Conservation (phyloP, 371 early-diverging fungal genomes). For the Mortierella sp. region DNA sequence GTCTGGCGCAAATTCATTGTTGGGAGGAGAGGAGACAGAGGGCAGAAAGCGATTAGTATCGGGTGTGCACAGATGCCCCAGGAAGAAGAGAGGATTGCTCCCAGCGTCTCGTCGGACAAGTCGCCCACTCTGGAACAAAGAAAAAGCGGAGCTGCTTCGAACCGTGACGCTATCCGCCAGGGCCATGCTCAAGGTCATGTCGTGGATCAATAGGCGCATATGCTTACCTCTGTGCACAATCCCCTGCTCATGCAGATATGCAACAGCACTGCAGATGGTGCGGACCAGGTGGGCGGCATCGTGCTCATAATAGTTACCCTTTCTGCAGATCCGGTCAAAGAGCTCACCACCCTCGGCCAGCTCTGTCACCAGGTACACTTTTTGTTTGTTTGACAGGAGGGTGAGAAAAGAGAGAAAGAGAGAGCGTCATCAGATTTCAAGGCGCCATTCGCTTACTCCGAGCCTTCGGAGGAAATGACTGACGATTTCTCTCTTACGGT, state of each 20-base stretch:
- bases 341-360: slow-evolving; percentile 92
- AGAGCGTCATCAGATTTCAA: not conserved
- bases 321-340: slow-evolving; percentile 88
- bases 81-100: too few relatives aligned
- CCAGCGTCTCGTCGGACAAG: not conserved
- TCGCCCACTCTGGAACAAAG: not conserved
- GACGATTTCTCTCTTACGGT: slow-evolving; percentile 64
- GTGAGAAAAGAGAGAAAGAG: not conserved
- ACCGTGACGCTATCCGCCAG: not conserved
- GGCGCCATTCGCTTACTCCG: not conserved
- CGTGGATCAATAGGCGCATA: not conserved
- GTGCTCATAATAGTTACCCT: slow-evolving; percentile 84
- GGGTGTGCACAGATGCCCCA: too few relatives aligned
- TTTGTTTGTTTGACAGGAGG: too few relatives aligned
- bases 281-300: slow-evolving; percentile 88
- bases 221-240: slow-evolving; percentile 88
- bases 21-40: not conserved
- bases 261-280: slow-evolving; percentile 80
- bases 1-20: slow-evolving; percentile 56
- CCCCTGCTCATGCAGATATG: slow-evolving; percentile 85
- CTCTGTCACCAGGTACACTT: slow-evolving; percentile 92
- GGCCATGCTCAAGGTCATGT: not conserved
- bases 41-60: too few relatives aligned
- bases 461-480: not conserved
- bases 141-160: not conserved